These are phyloP conservation scores for Aspergillus jensenii DNA, from an alignment of 2,329 filamentous ascomycete species.

Conservation along the genomic window DNA sequence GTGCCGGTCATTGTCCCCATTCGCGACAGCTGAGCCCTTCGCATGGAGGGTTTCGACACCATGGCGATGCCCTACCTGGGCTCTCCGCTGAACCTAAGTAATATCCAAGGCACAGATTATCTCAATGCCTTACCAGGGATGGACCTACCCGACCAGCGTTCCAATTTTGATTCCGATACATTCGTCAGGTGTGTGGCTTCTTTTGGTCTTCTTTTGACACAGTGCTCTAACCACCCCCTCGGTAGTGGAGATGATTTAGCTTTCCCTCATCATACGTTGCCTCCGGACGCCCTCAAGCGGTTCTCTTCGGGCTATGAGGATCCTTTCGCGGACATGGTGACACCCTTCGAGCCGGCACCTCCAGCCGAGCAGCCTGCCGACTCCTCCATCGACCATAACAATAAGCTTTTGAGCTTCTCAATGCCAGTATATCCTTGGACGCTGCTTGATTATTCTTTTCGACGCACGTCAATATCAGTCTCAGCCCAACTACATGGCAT, in stretches of 20 bases:
- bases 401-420: conserved; percentile 74
- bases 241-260: conserved; percentile 53
- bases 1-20: neutral
- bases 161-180: conserved; percentile 60
- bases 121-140: conserved; percentile 52
- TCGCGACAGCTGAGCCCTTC: conserved; percentile 10
- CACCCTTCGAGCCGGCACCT: conserved; percentile 43
- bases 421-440: conserved; percentile 61
- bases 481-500: conserved; percentile 66
- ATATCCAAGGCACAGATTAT: conserved; percentile 50
- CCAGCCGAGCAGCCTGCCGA: conserved; percentile 51
- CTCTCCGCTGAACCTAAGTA: conserved; percentile 56
- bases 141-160: conserved; percentile 59
- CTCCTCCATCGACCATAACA: conserved; percentile 63
- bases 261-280: conserved; percentile 46
- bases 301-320: conserved; percentile 51
- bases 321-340: conserved; percentile 53
- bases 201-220: neutral
- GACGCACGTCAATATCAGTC: conserved; percentile 56
- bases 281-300: conserved; percentile 45
- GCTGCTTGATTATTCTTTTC: conserved; percentile 60
- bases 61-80: conserved; percentile 64
- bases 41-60: conserved; percentile 60
- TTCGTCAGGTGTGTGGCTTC: conserved; percentile 56
- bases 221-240: neutral